phyloP scores from a whole-genome alignment of 2,329 filamentous ascomycete genomes.

The Nothomitra cinnamomea region DNA sequence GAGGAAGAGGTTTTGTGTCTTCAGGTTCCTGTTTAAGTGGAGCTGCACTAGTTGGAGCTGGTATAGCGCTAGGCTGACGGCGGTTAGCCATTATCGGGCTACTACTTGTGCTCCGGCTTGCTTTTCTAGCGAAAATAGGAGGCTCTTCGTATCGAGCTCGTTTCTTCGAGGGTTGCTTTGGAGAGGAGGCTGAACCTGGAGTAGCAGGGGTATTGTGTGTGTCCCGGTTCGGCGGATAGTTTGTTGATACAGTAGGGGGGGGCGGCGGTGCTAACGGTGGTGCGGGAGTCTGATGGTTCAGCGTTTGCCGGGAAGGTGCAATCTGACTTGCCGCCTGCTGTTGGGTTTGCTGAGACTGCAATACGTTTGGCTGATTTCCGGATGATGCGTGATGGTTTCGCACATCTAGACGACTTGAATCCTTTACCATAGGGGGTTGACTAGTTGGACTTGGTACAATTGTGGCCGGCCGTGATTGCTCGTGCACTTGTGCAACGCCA shows the following conservation, averaged over 20 bases:
- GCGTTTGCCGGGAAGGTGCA: background rate
- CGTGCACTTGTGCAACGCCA: background rate
- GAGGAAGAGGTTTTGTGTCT: background rate
- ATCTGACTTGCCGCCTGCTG: background rate
- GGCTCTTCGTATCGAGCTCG: conserved; percentile 33
- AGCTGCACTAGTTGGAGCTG: conserved; percentile 15
- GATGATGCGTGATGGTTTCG: background rate
- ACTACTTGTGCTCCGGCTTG: conserved; percentile 24
- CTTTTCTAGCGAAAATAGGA: conserved; percentile 32
- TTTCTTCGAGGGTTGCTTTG: conserved; percentile 29
- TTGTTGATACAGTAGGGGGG: background rate
- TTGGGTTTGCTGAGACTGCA: background rate
- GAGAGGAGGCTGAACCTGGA: conserved; percentile 8
- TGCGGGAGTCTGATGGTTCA: conserved; percentile 2
- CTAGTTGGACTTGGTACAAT: background rate
- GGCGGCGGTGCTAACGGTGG: conserved; percentile 2
- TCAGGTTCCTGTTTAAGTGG: conserved; percentile 2
- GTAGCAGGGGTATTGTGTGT: background rate
- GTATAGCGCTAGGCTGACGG: conserved; percentile 9
- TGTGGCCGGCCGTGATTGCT: background rate
- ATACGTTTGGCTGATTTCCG: background rate
- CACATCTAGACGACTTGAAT: background rate
- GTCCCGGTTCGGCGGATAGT: background rate
- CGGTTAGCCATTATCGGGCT: conserved; percentile 24
- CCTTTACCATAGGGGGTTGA: background rate